Evolutionary conservation across 768 basidiomycete species (phyloP), one percentile per base, ranked within the genome.

Genomic region (Royoungia palumana): DNA sequence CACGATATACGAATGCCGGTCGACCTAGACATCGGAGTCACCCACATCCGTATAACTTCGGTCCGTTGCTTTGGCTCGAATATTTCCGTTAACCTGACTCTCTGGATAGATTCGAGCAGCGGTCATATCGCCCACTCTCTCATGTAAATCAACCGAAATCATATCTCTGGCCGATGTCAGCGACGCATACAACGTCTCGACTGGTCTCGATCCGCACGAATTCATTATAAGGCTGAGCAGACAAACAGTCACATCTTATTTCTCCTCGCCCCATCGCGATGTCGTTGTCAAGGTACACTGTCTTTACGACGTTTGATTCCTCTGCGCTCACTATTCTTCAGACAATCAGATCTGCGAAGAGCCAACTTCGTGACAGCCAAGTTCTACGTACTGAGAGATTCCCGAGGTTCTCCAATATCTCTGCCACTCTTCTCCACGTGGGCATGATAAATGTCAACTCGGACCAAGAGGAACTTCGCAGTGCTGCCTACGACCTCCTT

Each of bases 341-440:
- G 90, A 69, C 79, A 4, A 83, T 93, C 51, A 79, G 89, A 32
- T 72, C 75, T n/a, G 84, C 89, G 2, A 93, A 93, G 62, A 81
- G 80, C 19, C 77, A 77, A 21, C 71, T 87, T 58, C 82, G 80
- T 51, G 80, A 82, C 35, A 72, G 68, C 7, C 78, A 77, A 30
- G 62, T 71, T 24, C 64, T 74, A 2, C 69, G 79, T 7, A 68
- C 78, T 5, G 87, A 87, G 51, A 75, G 89, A 9, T 83, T 85
- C 54, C 81, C 87, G 7, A 77, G 87, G 45, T 84, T 90, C 51
- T 88, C 85, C 3, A 94, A 93, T 58, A 84, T 93, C 17, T 85
- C 89, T 7, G 88, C 91, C 0, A 87, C 89, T 0, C 69, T 96
- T 39, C 72, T 95, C n/a, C 93, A 94, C 57, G 79, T 92, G 25